Conservation (phyloP, 345 rosid genomes). For the Syzygium grande region DNA sequence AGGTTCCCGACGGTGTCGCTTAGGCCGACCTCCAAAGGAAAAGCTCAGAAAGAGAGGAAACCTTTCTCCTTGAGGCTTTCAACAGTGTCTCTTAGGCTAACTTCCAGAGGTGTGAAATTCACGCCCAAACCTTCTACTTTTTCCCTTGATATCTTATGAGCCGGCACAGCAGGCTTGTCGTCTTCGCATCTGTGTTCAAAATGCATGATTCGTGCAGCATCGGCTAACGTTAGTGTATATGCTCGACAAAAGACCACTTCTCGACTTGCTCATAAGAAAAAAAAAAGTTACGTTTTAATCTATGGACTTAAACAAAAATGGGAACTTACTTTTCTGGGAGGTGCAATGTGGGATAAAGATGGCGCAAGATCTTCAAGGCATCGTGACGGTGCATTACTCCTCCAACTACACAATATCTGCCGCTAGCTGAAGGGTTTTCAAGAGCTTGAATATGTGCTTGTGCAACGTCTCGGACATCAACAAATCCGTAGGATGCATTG, state of each 20-base stretch:
- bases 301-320: not conserved
- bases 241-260: not conserved
- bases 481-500: constrained; percentile 13
- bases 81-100: constrained; percentile 8
- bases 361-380: constrained; percentile 1
- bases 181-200: constrained; percentile 16
- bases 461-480: constrained; percentile 51
- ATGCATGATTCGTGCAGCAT: not conserved
- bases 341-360: constrained; percentile 13
- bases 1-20: not conserved
- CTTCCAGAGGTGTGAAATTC: constrained; percentile 11
- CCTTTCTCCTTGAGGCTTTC: constrained; percentile 21
- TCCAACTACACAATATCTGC: constrained; percentile 30
- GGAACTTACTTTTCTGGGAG: constrained; percentile 16
- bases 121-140: constrained; percentile 11
- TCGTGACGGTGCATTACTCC: not conserved
- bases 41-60: constrained; percentile 1
- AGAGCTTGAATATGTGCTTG: constrained; percentile 46
- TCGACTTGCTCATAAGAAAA: not conserved
- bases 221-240: not conserved
- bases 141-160: constrained; percentile 6
- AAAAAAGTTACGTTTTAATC: not conserved
- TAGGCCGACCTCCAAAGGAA: not conserved
- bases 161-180: constrained; percentile 6
- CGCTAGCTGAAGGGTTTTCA: constrained; percentile 32